Base-by-base conservation (phyloP, 306 rosid species). In the Castanea mollissima region DNA sequence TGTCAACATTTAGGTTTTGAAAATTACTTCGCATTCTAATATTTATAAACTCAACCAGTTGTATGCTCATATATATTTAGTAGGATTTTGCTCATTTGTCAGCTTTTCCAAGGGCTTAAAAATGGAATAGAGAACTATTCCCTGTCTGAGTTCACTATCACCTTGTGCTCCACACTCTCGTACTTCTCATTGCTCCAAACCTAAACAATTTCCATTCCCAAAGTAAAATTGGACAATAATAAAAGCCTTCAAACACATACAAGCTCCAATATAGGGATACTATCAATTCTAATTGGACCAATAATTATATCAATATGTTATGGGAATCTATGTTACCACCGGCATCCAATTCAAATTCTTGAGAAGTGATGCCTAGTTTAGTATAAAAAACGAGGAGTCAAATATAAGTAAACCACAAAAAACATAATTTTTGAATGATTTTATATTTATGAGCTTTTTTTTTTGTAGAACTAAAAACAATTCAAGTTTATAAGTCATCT, bases 121-220 rank as follows among this genome's bases (percentile, higher is more conserved):
- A 77, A 86, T 0, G 93, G 87, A 71, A 88, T 76, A 1, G 93
- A 89, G 56, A 81, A 77, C 74, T 94, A 88, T 46, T 88, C 89
- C 74, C 21, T 88, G 15, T 87, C 79, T 3, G 84, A n/a, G 81
- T 87, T 87, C 62, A 84, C 88, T 74, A 82, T 56, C 63, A 73
- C 93, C 74, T 25, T 25, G 27, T 25, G 27, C 27, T 25, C 27
- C 55, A 82, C 89, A 69, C 94, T 92, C 44, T 92, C 97, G 93
- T 35, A 35, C 44, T 6, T 35, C 2, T 35, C 44, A 35, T 35
- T 35, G 44, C 44, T 35, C 44, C 44, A 93, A 46, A 90, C 97
- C 98, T 92, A 85, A 55, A 74, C 10, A 27, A 25, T 25, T 60
- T 25, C 67, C 34, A 3, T 2, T 63, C 21, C 16, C 5, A 3